phyloP scores from a whole-genome alignment of 2,329 filamentous ascomycete species.

The Rhynchosporium agropyri region DNA sequence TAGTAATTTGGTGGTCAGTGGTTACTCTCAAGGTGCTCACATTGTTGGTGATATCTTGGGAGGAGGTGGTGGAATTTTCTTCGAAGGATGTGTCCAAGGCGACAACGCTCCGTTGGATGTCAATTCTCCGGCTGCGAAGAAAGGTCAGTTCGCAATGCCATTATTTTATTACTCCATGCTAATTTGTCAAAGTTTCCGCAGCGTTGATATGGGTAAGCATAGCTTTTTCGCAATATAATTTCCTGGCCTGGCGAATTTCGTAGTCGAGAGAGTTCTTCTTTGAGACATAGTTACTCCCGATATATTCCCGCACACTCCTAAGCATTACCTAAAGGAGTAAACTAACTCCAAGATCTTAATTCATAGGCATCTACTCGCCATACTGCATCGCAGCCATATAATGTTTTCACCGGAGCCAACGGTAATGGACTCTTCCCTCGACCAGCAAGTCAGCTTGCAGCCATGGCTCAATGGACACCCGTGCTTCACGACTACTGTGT shows the following conservation, averaged over 20 bases:
- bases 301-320: too few relatives aligned
- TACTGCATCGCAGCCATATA: slow-evolving; percentile 13
- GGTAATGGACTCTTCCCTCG: slow-evolving; percentile 13
- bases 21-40: slow-evolving; percentile 48
- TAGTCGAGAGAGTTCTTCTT: too few relatives aligned
- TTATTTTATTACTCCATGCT: not conserved
- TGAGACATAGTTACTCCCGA: too few relatives aligned
- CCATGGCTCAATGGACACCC: slow-evolving; percentile 5
- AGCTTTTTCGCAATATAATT: too few relatives aligned
- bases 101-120: slow-evolving; percentile 8
- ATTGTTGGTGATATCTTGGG: slow-evolving; percentile 45
- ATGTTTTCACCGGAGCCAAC: slow-evolving; percentile 11
- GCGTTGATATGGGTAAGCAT: not conserved
- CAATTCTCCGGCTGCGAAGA: slow-evolving; percentile 14
- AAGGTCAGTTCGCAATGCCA: slow-evolving; percentile 1
- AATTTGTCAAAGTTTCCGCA: slow-evolving; percentile 8
- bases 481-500: slow-evolving; percentile 44
- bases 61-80: slow-evolving; percentile 44
- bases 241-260: too few relatives aligned
- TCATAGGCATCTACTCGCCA: slow-evolving; percentile 2
- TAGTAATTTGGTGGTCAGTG: slow-evolving; percentile 47
- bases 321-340: too few relatives aligned
- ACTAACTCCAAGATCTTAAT: too few relatives aligned
- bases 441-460: slow-evolving; percentile 7
- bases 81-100: slow-evolving; percentile 25